Percentiles rank a stretch among this genome's conserved stretches.
Evolutionary conservation across 1,139 yeast genomes (phyloP).

Genomic region (Geotrichum macrosporum): DNA sequence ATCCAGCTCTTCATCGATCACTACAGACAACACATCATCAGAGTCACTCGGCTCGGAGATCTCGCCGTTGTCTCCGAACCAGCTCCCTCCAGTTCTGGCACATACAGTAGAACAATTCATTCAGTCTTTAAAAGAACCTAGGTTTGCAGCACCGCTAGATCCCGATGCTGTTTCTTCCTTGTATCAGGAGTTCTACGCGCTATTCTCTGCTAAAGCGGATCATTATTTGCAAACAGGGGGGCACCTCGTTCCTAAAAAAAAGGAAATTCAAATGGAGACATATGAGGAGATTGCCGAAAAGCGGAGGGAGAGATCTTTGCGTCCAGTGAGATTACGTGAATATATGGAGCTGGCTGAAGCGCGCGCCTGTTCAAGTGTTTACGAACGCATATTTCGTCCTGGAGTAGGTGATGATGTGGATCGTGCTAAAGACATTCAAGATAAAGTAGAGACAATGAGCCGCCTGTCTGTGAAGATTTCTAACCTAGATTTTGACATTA

Average conservation of each 20-base stretch:
- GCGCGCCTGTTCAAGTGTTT: slow-evolving; percentile 41
- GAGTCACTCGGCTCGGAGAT: slow-evolving; percentile 6
- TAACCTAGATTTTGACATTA: slow-evolving; percentile 29
- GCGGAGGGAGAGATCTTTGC: slow-evolving; percentile 28
- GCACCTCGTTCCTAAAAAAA: slow-evolving; percentile 16
- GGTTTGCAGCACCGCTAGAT: slow-evolving; percentile 50
- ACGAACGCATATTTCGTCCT: slow-evolving; percentile 28
- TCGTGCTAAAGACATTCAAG: slow-evolving; percentile 31
- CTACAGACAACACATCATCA: slow-evolving; percentile 8
- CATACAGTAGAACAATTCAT: slow-evolving; percentile 44
- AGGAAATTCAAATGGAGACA: slow-evolving; percentile 36
- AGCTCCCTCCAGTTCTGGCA: slow-evolving; percentile 35
- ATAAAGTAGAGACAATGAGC: slow-evolving; percentile 31
- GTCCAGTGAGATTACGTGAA: slow-evolving; percentile 31
- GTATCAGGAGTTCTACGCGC: slow-evolving; percentile 51
- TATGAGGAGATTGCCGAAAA: slow-evolving; percentile 37
- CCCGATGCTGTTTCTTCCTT: slow-evolving; percentile 49
- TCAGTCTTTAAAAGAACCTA: slow-evolving; percentile 51
- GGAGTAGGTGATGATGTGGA: slow-evolving; percentile 31
- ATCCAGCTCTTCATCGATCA: background rate
- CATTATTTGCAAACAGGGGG: slow-evolving; percentile 27
- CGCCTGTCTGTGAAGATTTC: slow-evolving; percentile 30
- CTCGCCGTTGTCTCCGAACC: background rate
- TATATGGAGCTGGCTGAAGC: slow-evolving; percentile 42
- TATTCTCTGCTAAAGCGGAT: slow-evolving; percentile 35